phyloP scores from a whole-genome alignment of 805 yeast genomes.

The Torulaspora franciscae region DNA sequence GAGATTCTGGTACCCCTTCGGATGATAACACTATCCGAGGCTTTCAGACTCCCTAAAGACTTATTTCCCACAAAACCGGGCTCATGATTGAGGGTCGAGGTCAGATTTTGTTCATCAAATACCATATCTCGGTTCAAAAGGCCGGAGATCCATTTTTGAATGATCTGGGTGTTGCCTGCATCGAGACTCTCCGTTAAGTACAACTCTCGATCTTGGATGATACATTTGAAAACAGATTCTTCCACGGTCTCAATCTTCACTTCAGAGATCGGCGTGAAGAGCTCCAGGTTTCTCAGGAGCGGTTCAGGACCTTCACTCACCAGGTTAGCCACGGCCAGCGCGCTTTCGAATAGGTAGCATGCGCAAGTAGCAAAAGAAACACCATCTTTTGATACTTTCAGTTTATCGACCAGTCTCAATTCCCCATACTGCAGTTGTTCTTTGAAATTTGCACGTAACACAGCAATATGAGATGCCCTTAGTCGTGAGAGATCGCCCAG shows the following conservation, averaged over 20 bases:
- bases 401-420: slow-evolving; percentile 36
- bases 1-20: slow-evolving; percentile 21
- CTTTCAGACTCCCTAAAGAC: slow-evolving; percentile 2
- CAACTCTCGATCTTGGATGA: slow-evolving; percentile 12
- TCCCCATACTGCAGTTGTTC: slow-evolving; percentile 26
- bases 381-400: slow-evolving; percentile 32
- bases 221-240: slow-evolving; percentile 23
- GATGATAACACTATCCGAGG: slow-evolving; percentile 21
- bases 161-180: slow-evolving; percentile 28
- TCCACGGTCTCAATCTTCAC: slow-evolving; percentile 22
- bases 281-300: slow-evolving; percentile 14
- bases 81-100: slow-evolving; percentile 24
- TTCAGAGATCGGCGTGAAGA: slow-evolving; percentile 13
- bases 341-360: slow-evolving; percentile 36
- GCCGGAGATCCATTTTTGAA: slow-evolving; percentile 42
- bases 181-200: slow-evolving; percentile 27
- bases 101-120: slow-evolving; percentile 30
- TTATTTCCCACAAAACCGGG: not conserved
- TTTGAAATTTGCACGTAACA: slow-evolving; percentile 20
- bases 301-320: slow-evolving; percentile 7
- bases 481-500: slow-evolving; percentile 20
- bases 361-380: slow-evolving; percentile 25
- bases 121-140: slow-evolving; percentile 34
- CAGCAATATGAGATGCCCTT: slow-evolving; percentile 26
- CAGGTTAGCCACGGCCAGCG: slow-evolving; percentile 18